A percentile compares a stretch with the other conserved stretches of the same genome.
phyloP scores from a whole-genome alignment of 495 filamentous ascomycete genomes.

The Jackrogersella minutella region DNA sequence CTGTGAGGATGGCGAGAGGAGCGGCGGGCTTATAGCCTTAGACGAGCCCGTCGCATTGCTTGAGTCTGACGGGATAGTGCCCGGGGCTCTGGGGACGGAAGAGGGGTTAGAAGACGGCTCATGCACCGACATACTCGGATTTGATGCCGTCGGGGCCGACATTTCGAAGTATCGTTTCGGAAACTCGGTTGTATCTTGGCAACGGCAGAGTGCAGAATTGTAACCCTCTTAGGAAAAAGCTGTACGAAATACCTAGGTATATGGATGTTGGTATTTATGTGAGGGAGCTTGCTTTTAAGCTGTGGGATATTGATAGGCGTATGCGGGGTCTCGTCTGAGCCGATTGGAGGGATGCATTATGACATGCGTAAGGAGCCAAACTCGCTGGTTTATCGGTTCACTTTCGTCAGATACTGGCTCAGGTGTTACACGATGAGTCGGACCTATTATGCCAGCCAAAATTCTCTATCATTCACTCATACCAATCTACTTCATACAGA shows the following conservation, averaged over 20 bases:
- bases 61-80: conserved; percentile 8
- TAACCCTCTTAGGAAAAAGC: conserved; percentile 14
- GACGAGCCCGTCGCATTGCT: conserved; percentile 20
- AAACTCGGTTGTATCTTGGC: conserved; percentile 18
- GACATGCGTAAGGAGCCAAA: conserved; percentile 31
- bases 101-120: conserved; percentile 17
- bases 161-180: conserved; percentile 11
- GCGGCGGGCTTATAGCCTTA: conserved; percentile 9
- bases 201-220: conserved; percentile 20
- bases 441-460: conserved; percentile 5
- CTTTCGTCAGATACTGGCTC: conserved; percentile 2
- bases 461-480: conserved; percentile 40
- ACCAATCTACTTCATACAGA: conserved; percentile 56
- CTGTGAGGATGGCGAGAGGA: conserved; percentile 17
- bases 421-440: conserved; percentile 24
- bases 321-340: conserved; percentile 35
- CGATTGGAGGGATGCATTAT: conserved; percentile 41
- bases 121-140: conserved; percentile 15
- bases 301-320: conserved; percentile 29
- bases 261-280: conserved; percentile 21
- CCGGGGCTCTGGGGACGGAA: conserved; percentile 17
- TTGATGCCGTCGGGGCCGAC: conserved; percentile 24
- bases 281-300: conserved; percentile 20
- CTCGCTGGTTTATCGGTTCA: conserved; percentile 7
- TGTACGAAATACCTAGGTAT: conserved; percentile 13